Percentiles rank a stretch among this genome's conserved stretches.
Conservation (phyloP, 768 basidiomycete genomes). For the Cyathus striatus region DNA sequence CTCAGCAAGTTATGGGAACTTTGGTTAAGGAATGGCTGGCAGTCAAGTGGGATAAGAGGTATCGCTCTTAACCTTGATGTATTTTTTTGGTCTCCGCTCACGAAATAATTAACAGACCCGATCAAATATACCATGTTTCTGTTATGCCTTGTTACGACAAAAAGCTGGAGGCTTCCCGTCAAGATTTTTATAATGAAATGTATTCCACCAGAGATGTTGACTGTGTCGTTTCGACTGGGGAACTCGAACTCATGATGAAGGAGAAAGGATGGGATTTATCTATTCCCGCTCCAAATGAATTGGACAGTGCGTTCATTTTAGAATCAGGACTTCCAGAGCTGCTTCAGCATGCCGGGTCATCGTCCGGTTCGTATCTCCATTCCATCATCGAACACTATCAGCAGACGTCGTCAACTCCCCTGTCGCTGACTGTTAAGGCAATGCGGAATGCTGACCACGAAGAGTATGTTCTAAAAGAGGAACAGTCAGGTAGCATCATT, state of each 20-base stretch:
- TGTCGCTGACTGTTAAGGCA: conserved; percentile 47
- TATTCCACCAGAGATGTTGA: conserved; percentile 91
- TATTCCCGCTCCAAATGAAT: conserved; percentile 47
- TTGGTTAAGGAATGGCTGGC: conserved; percentile 90
- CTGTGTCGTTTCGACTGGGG: conserved; percentile 96
- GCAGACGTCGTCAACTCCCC: conserved; percentile 32
- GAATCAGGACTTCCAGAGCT: conserved; percentile 59
- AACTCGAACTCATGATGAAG: conserved; percentile 79
- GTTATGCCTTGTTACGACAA: conserved; percentile 99
- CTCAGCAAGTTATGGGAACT: conserved; percentile 92
- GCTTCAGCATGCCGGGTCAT: conserved; percentile 74
- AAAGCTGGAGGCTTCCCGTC: conserved; percentile 94
- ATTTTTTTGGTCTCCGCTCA: no score
- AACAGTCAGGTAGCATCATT: conserved; percentile 49
- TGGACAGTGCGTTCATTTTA: conserved; percentile 16
- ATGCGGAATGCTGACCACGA: conserved; percentile 77
- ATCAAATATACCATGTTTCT: conserved; percentile 90
- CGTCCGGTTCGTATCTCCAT: conserved; percentile 91
- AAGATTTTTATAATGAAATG: conserved; percentile 82
- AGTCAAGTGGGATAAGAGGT: conserved; percentile 61
- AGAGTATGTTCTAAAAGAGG: conserved; percentile 54
- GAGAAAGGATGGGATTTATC: conserved; percentile 81
- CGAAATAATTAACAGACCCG: conserved; percentile 55
- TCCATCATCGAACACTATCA: conserved; percentile 60
- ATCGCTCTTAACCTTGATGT: conserved; percentile 22